Evolutionary conservation across 2,329 filamentous ascomycete species (phyloP), one percentile per base, ranked within the genome.

Genomic region (Claviceps maximensis): DNA sequence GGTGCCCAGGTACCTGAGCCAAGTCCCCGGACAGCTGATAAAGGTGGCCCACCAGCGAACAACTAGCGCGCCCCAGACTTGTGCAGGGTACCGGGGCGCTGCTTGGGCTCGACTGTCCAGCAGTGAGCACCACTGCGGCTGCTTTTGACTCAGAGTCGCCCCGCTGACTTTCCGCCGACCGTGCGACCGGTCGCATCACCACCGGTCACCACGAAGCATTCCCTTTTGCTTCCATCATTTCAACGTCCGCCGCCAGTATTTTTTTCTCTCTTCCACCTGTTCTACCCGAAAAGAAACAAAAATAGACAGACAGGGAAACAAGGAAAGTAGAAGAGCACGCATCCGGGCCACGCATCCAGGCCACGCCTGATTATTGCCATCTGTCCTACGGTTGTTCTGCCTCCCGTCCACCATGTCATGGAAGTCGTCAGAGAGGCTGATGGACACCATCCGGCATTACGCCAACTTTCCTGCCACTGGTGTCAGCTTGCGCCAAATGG

Each of bases 371-470:
- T n/a, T 36, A 31, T 42, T 10, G 17, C 36, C 45, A 15, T 25
- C 36, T n/a, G 33, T 36, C 17, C 40, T 21, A n/a, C 40, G 41
- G 38, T 21, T 40, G 27, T 29, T 17, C 40, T 46, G 42, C 17
- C 13, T 10, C n/a, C 38, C 54, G 55, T 59, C 62, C 63, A 61
- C 59, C 69, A 96, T 96, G 90, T 87, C 87, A 76, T 97, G 91
- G 91, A 95, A 85, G 76, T 86, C 84, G 68, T 86, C 87, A 58
- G 86, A 90, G 71, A 80, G 82, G 74, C 73, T 97, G 83, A 93
- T 95, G 88, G 86, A 93, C 63, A 95, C 87, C 76, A 96, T 96
- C 84, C 83, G 86, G 71, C 89, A 96, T 74, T 96, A 96, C 79
- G 88, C 89, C 69, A 89, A 83, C 71, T 98, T 97, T 71, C 93